A percentile compares a stretch with the other conserved stretches of the same genome.
These are phyloP conservation scores for Lodderomyces metapsilosis DNA, from an alignment of 1,139 yeast species.

Conservation along the genomic window DNA sequence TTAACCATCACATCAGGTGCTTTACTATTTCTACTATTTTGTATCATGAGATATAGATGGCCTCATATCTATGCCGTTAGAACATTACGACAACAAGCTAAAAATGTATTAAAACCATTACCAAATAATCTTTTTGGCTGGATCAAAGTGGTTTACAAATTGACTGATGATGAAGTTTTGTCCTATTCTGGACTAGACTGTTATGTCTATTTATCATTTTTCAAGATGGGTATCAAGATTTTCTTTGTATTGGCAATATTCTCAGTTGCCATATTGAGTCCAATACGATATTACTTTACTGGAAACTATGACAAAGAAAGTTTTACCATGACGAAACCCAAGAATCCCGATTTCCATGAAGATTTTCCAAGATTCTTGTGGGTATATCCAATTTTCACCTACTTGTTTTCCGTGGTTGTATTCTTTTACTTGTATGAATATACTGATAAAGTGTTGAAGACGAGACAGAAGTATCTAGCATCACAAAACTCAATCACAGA, in stretches of 20 bases:
- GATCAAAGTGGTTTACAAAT: slow-evolving; percentile 34
- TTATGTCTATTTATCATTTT: slow-evolving; percentile 43
- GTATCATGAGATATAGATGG: slow-evolving; percentile 45
- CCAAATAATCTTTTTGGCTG: slow-evolving; percentile 42
- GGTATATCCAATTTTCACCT: slow-evolving; percentile 87
- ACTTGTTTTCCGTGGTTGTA: slow-evolving; percentile 73
- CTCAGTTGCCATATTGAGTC: slow-evolving; percentile 43
- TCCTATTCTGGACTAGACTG: slow-evolving; percentile 46
- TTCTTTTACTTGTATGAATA: slow-evolving; percentile 61
- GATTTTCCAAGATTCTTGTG: slow-evolving; percentile 47
- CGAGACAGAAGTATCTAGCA: slow-evolving; percentile 82
- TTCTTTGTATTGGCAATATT: slow-evolving; percentile 34
- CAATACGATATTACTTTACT: slow-evolving; percentile 44
- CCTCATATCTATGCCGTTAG: slow-evolving; percentile 54
- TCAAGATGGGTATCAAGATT: slow-evolving; percentile 45
- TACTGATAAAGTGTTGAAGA: slow-evolving; percentile 67
- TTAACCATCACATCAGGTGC: slow-evolving; percentile 38
- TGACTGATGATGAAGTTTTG: slow-evolving; percentile 44
- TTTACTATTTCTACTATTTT: slow-evolving; percentile 37
- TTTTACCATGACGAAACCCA: slow-evolving; percentile 13
- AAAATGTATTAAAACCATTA: slow-evolving; percentile 29
- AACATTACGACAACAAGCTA: slow-evolving; percentile 31
- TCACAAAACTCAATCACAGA: slow-evolving; percentile 89
- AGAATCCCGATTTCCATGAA: slow-evolving; percentile 22
- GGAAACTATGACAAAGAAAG: slow-evolving; percentile 47